Conservation (phyloP, 2,329 filamentous ascomycete species). For the Pseudopyricularia javanii region DNA sequence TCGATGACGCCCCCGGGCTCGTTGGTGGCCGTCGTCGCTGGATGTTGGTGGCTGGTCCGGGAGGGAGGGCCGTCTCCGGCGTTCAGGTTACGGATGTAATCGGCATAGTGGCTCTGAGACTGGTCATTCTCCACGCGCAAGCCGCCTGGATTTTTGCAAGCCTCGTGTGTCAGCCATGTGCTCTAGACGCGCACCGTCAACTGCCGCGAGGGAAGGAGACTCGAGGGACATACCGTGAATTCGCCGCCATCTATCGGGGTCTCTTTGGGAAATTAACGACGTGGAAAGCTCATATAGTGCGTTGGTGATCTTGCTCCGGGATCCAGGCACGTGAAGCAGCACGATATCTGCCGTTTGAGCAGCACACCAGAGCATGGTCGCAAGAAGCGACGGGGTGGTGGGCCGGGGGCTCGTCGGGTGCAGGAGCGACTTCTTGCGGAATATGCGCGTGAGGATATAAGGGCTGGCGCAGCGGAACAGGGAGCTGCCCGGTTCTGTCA, state of each 20-base stretch:
- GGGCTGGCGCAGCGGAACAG: slow-evolving; percentile 31
- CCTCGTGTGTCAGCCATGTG: background rate
- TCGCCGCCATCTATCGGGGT: slow-evolving; percentile 23
- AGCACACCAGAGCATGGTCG: slow-evolving; percentile 33
- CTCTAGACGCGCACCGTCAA: background rate
- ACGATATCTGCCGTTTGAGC: slow-evolving; percentile 33
- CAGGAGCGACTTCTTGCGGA: slow-evolving; percentile 29
- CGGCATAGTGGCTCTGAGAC: slow-evolving; percentile 11
- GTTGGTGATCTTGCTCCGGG: slow-evolving; percentile 24
- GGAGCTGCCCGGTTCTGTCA: slow-evolving; percentile 29
- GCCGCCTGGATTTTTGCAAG: slow-evolving; percentile 18
- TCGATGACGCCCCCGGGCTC: slow-evolving; percentile 23
- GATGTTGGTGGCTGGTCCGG: slow-evolving; percentile 8
- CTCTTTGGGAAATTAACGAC: slow-evolving; percentile 19
- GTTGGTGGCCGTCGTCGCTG: slow-evolving; percentile 18
- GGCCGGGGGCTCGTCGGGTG: slow-evolving; percentile 24
- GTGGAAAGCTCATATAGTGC: slow-evolving; percentile 23
- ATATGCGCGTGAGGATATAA: slow-evolving; percentile 32
- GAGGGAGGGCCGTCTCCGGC: slow-evolving; percentile 5
- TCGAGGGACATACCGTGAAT: slow-evolving; percentile 16
- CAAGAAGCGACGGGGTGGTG: slow-evolving; percentile 29
- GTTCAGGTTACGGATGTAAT: background rate
- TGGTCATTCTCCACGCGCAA: slow-evolving; percentile 19
- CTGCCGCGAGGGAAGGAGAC: no score
- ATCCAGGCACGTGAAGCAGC: slow-evolving; percentile 25